Evolutionary conservation across 768 basidiomycete species (phyloP).

Genomic region (Lentinula boryana): DNA sequence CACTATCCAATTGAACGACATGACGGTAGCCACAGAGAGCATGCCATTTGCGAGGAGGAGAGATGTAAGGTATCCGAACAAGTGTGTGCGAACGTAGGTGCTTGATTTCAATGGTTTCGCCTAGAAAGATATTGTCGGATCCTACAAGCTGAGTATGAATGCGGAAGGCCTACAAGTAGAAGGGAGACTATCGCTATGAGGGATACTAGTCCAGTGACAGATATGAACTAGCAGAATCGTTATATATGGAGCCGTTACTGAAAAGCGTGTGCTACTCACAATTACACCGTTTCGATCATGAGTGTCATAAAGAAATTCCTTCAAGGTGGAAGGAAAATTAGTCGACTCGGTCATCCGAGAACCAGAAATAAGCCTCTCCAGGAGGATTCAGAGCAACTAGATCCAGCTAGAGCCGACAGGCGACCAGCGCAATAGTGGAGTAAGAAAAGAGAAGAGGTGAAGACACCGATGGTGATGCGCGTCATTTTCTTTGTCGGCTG

Average conservation of each 20-base stretch:
- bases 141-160: background rate
- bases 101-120: constrained; percentile 2
- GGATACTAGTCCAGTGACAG: constrained; percentile 13
- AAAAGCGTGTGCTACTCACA: background rate
- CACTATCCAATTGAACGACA: constrained; percentile 15
- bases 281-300: constrained; percentile 2
- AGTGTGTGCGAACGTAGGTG: constrained; percentile 10
- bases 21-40: constrained; percentile 11
- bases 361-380: background rate
- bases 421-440: background rate
- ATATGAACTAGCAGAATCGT: constrained; percentile 4
- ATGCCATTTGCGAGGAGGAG: constrained; percentile 15
- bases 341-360: background rate
- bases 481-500: too few species aligned
- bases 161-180: constrained; percentile 8
- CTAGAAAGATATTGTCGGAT: background rate
- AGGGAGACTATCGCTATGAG: constrained; percentile 10
- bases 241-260: background rate
- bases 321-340: background rate
- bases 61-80: constrained; percentile 15
- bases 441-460: background rate
- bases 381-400: background rate
- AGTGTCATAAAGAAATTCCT: background rate
- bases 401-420: background rate
- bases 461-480: too few species aligned